Evolutionary conservation across 371 early-diverging fungal genomes (phyloP).

Genomic region (Mortierella sp.): DNA sequence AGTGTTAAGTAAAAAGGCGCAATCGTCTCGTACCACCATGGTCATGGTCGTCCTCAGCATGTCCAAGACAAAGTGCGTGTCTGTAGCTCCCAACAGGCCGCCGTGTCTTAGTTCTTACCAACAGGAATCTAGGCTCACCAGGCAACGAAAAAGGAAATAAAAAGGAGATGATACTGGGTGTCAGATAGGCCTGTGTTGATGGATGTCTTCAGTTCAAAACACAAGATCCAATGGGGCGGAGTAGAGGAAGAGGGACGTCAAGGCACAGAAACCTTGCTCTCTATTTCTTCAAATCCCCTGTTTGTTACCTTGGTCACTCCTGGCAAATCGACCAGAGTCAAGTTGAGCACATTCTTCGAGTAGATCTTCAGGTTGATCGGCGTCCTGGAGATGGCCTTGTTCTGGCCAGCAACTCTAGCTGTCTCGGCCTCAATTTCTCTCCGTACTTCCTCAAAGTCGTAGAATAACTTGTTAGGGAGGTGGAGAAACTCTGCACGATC

Average conservation of each 20-base stretch:
- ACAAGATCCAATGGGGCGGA: too few relatives aligned
- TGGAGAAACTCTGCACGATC: slow-evolving; percentile 84
- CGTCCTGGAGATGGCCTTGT: slow-evolving; percentile 87
- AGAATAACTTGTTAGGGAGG: slow-evolving; percentile 79
- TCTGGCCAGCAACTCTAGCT: slow-evolving; percentile 82
- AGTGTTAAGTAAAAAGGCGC: too few relatives aligned
- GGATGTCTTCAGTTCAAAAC: not conserved
- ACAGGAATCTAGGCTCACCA: slow-evolving; percentile 55
- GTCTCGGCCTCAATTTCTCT: slow-evolving; percentile 94
- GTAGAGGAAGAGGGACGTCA: too few relatives aligned
- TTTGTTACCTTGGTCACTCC: slow-evolving; percentile 86
- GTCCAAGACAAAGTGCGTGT: not conserved
- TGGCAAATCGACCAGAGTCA: slow-evolving; percentile 95
- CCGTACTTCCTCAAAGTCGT: slow-evolving; percentile 85
- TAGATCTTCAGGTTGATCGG: slow-evolving; percentile 93
- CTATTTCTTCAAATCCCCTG: not conserved
- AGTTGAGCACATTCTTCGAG: slow-evolving; percentile 86
- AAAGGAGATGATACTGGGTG: not conserved
- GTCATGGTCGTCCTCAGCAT: not conserved
- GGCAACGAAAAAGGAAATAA: not conserved
- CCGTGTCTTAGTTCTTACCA: slow-evolving; percentile 38
- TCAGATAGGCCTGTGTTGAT: not conserved
- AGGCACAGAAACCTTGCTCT: too few relatives aligned
- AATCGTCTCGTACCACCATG: not conserved
- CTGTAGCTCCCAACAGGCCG: too few relatives aligned